phyloP scores from a whole-genome alignment of 768 basidiomycete genomes.

The Hypsizygus marmoreus region DNA sequence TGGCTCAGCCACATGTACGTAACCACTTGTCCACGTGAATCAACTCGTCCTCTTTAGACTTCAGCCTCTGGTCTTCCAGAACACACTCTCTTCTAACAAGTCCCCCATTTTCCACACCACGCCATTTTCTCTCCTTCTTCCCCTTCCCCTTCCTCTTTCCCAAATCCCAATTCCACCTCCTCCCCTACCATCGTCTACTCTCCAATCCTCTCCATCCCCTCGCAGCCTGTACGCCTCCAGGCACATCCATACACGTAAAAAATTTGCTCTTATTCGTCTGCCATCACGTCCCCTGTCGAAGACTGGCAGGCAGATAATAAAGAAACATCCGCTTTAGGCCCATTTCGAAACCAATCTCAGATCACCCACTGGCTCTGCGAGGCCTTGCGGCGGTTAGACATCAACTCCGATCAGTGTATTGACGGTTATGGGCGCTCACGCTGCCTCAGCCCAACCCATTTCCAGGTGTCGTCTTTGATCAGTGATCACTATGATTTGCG shows the following conservation, averaged over 20 bases:
- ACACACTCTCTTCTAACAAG: constrained; percentile 11
- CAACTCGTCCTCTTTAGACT: constrained; percentile 21
- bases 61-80: constrained; percentile 26
- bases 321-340: constrained; percentile 13
- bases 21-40: constrained; percentile 30
- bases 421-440: constrained; percentile 13
- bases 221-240: too few relatives aligned
- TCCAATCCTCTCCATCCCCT: too few relatives aligned
- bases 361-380: constrained; percentile 9
- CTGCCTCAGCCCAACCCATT: constrained; percentile 8
- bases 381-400: constrained; percentile 12
- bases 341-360: constrained; percentile 15
- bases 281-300: constrained; percentile 18
- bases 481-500: constrained; percentile 4
- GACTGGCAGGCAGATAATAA: constrained; percentile 12
- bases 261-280: constrained; percentile 1
- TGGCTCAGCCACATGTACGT: constrained; percentile 33
- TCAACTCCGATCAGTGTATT: constrained; percentile 17
- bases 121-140: constrained; percentile 1
- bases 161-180: too few relatives aligned
- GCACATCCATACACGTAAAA: constrained; percentile 14
- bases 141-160: background rate
- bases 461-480: too few relatives aligned
- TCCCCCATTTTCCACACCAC: constrained; percentile 13
- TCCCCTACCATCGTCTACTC: too few relatives aligned